Percentiles rank a stretch among this genome's conserved stretches.
phyloP scores from a whole-genome alignment of 768 basidiomycete genomes.

The Pluteus cervinus region DNA sequence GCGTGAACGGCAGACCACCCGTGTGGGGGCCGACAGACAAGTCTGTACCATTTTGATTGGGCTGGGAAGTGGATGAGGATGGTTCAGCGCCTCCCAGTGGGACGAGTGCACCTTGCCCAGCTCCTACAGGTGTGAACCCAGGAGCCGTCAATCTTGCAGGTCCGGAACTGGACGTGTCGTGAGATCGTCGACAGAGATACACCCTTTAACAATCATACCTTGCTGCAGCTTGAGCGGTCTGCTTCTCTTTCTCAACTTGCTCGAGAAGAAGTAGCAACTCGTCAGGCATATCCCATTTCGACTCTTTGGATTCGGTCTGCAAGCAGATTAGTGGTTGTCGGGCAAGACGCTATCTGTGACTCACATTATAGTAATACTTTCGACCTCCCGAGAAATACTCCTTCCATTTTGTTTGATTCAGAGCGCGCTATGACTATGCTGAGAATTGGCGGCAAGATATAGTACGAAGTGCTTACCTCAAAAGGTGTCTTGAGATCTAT shows the following conservation, averaged over 20 bases:
- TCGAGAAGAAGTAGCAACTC: constrained; percentile 82
- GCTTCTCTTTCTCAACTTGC: constrained; percentile 75
- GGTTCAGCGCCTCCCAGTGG: constrained; percentile 45
- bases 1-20: constrained; percentile 51
- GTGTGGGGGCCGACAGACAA: constrained; percentile 47
- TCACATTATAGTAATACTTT: constrained; percentile 86
- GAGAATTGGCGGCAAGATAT: constrained; percentile 9
- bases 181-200: background rate
- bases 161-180: background rate
- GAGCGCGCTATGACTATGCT: constrained; percentile 66
- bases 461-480: constrained; percentile 49
- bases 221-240: constrained; percentile 25
- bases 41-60: constrained; percentile 43
- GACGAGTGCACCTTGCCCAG: constrained; percentile 49
- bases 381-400: constrained; percentile 91
- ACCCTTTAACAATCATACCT: constrained; percentile 10
- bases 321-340: constrained; percentile 4
- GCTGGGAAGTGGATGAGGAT: constrained; percentile 44
- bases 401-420: constrained; percentile 90
- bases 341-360: constrained; percentile 12
- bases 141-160: constrained; percentile 6
- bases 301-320: constrained; percentile 83
- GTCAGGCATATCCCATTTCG: constrained; percentile 97
- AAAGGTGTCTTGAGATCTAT: constrained; percentile 86
- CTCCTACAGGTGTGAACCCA: constrained; percentile 32